A percentile compares a stretch with the other conserved stretches of the same genome.
phyloP scores from a whole-genome alignment of 1,284 basidiomycete species.

The Apiotrichum laibachii region DNA sequence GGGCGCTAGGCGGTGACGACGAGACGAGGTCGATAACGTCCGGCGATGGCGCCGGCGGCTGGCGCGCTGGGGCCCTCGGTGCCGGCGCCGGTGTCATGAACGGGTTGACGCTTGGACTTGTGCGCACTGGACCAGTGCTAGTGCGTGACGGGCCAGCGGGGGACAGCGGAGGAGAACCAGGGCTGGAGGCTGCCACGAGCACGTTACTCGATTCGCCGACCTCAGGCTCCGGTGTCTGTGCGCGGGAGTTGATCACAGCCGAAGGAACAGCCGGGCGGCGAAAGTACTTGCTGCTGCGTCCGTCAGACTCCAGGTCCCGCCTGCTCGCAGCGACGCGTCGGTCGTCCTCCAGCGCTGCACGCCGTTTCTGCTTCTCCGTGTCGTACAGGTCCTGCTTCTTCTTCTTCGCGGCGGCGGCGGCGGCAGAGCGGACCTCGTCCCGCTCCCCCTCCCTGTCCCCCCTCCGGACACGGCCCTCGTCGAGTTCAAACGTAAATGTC shows the following conservation, averaged over 20 bases:
- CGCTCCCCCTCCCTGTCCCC: not conserved
- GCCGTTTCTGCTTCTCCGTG: too few relatives aligned
- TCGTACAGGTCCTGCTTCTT: too few relatives aligned
- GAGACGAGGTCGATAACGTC: conserved; percentile 3
- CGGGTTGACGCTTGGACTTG: not conserved
- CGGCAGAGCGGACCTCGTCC: not conserved
- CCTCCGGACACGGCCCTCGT: conserved; percentile 7
- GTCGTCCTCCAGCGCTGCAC: too few relatives aligned
- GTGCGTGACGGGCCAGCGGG: too few relatives aligned
- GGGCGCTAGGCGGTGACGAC: not conserved
- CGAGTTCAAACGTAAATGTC: conserved; percentile 25
- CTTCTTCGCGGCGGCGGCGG: not conserved
- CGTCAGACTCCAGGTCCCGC: not conserved
- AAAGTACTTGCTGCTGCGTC: conserved; percentile 25
- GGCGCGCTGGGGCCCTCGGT: not conserved
- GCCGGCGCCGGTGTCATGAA: not conserved
- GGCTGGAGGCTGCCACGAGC: conserved; percentile 3
- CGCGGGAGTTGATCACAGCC: not conserved
- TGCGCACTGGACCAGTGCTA: too few relatives aligned
- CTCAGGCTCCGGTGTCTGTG: not conserved
- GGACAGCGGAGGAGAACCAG: not conserved
- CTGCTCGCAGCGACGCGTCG: not conserved
- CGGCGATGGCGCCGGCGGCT: not conserved
- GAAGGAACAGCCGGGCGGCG: not conserved
- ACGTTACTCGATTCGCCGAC: not conserved